These are phyloP conservation scores for Xylaria grammica DNA, from an alignment of 495 filamentous ascomycete genomes.

Conservation along the genomic window DNA sequence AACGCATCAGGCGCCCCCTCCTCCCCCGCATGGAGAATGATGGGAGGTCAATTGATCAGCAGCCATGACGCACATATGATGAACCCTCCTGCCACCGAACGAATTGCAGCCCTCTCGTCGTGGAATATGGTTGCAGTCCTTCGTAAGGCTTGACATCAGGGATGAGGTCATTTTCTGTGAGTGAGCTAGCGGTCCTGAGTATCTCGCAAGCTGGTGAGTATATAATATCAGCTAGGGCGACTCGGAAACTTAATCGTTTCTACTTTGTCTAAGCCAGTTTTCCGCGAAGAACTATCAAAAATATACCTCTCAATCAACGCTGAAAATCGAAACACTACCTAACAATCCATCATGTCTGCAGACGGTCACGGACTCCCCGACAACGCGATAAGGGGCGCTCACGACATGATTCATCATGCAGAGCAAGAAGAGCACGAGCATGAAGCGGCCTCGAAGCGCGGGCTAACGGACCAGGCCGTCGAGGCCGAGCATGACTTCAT, in stretches of 20 bases:
- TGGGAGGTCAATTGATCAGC: slow-evolving; percentile 5
- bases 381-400: slow-evolving; percentile 29
- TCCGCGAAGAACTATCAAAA: neutral
- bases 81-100: neutral
- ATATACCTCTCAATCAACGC: neutral
- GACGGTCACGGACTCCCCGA: slow-evolving; percentile 38
- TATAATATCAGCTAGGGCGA: slow-evolving; percentile 7
- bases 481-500: slow-evolving; percentile 40
- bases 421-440: slow-evolving; percentile 41
- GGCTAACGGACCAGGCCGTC: slow-evolving; percentile 33
- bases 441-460: slow-evolving; percentile 36
- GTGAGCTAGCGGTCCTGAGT: neutral
- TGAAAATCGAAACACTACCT: neutral
- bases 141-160: slow-evolving; percentile 13
- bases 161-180: slow-evolving; percentile 17
- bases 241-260: neutral
- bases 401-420: slow-evolving; percentile 43
- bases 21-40: slow-evolving; percentile 14
- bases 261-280: neutral
- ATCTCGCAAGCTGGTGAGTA: neutral
- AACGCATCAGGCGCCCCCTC: neutral
- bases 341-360: slow-evolving; percentile 33
- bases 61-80: slow-evolving; percentile 24
- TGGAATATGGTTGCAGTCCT: neutral
- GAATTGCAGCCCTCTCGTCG: slow-evolving; percentile 5